A percentile compares a stretch with the other conserved stretches of the same genome.
Evolutionary conservation across 2,329 filamentous ascomycete species (phyloP).

Genomic region (Verticillium nubilum): DNA sequence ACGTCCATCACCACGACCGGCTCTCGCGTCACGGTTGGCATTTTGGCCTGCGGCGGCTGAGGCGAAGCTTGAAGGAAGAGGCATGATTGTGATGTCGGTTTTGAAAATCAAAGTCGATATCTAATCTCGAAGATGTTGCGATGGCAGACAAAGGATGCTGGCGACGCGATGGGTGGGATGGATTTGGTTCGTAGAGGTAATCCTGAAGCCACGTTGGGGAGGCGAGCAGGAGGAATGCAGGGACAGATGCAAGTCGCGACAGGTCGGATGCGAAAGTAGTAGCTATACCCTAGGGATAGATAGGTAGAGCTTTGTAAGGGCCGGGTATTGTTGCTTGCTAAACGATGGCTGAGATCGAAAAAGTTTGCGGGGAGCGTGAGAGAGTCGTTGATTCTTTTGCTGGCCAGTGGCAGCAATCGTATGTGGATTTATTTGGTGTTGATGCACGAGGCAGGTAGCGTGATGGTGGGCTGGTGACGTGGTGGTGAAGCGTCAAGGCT

Average conservation of each 20-base stretch:
- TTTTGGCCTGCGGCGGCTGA: constrained; percentile 76
- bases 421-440: neutral
- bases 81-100: constrained; percentile 39
- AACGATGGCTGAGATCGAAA: constrained; percentile 10
- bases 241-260: constrained; percentile 8
- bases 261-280: neutral
- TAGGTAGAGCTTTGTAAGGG: neutral
- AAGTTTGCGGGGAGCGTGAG: constrained; percentile 3
- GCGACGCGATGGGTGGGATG: constrained; percentile 1
- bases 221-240: constrained; percentile 5
- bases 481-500: neutral
- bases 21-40: constrained; percentile 53
- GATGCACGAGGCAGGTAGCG: neutral
- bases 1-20: constrained; percentile 53
- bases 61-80: constrained; percentile 77
- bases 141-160: neutral
- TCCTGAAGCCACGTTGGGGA: constrained; percentile 5
- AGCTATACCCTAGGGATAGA: neutral
- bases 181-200: constrained; percentile 3
- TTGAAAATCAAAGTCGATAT: neutral
- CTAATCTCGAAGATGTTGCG: neutral
- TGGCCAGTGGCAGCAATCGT: neutral
- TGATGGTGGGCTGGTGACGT: neutral
- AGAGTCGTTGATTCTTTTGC: neutral
- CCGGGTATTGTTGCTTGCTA: constrained; percentile 8